Percentiles rank a stretch among this genome's conserved stretches.
Evolutionary conservation across 495 filamentous ascomycete species (phyloP).

Genomic region (Podospora comata): DNA sequence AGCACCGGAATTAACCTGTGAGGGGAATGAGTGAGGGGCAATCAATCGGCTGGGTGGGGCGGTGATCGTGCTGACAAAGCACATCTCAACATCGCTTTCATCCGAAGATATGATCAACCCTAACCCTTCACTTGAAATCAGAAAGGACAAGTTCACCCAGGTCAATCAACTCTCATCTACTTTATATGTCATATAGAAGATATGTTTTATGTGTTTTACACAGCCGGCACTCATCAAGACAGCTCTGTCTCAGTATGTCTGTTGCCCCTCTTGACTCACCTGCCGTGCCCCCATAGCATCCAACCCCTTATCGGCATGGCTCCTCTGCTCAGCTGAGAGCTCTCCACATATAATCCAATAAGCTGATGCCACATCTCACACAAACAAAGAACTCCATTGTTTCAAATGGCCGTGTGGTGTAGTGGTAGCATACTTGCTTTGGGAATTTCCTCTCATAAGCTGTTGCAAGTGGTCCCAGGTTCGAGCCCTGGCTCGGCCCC

Average conservation of each 20-base stretch:
- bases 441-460: background rate
- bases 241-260: too few relatives aligned
- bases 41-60: background rate
- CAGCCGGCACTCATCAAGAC: too few relatives aligned
- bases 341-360: background rate
- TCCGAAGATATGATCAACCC: background rate
- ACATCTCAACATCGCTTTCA: too few relatives aligned
- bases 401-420: background rate
- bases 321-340: background rate
- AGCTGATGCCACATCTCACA: background rate
- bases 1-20: background rate
- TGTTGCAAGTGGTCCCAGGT: background rate
- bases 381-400: background rate
- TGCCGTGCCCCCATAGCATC: background rate
- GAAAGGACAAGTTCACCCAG: too few relatives aligned
- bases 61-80: background rate
- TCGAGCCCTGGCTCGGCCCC: background rate
- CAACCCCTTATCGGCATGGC: background rate
- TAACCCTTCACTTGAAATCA: background rate
- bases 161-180: too few relatives aligned
- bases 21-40: background rate
- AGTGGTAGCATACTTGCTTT: background rate
- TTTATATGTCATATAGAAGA: too few relatives aligned
- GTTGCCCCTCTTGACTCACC: background rate
- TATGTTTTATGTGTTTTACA: too few relatives aligned